phyloP scores from a whole-genome alignment of 257 asterid species.

The Rehmannia glutinosa region DNA sequence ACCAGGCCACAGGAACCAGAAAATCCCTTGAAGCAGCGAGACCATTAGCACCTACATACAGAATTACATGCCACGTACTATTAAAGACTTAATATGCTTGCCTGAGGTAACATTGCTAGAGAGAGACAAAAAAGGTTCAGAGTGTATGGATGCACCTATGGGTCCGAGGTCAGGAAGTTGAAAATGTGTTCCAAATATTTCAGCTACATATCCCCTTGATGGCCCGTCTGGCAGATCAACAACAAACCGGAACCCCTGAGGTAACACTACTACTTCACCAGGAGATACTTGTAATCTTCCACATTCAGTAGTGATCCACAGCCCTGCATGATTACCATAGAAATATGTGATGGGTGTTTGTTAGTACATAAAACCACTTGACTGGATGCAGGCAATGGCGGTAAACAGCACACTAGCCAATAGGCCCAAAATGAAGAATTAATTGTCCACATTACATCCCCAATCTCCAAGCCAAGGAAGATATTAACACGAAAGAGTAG shows the following conservation, averaged over 20 bases:
- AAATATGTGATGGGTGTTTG: neutral
- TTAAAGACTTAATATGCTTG: neutral
- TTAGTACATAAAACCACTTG: neutral
- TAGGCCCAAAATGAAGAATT: too few species aligned
- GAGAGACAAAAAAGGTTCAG: neutral
- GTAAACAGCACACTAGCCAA: too few species aligned
- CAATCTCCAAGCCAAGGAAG: neutral
- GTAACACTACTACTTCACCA: constrained; percentile 77
- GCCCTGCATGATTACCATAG: constrained; percentile 42
- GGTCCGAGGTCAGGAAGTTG: constrained; percentile 99
- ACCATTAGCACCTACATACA: constrained; percentile 81
- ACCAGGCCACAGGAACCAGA: constrained; percentile 86
- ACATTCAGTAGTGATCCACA: constrained; percentile 92
- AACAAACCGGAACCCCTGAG: constrained; percentile 84
- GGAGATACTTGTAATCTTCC: constrained; percentile 79
- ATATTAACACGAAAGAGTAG: neutral
- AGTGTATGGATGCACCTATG: constrained; percentile 51
- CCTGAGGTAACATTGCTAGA: neutral
- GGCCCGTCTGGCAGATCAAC: constrained; percentile 91
- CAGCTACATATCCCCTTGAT: constrained; percentile 89
- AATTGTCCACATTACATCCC: too few species aligned
- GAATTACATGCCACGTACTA: neutral
- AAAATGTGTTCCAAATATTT: constrained; percentile 90
- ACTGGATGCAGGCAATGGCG: too few species aligned
- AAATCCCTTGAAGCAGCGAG: constrained; percentile 96